phyloP scores from a whole-genome alignment of 2,329 filamentous ascomycete species.

The Fusarium siculi region DNA sequence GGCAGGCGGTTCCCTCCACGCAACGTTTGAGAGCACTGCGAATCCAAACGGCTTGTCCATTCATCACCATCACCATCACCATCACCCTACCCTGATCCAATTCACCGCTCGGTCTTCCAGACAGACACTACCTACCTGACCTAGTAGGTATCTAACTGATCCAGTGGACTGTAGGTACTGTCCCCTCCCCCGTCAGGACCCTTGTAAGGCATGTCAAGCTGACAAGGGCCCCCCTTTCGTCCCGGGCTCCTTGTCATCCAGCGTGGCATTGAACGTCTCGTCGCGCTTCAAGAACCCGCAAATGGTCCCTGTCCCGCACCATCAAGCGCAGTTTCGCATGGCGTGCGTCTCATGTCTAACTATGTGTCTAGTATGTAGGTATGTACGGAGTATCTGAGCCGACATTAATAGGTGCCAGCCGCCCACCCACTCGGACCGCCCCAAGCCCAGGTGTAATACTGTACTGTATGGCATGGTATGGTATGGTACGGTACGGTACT shows the following conservation, averaged over 20 bases:
- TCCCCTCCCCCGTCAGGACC: constrained; percentile 33
- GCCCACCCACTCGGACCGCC: constrained; percentile 38
- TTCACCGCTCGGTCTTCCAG: constrained; percentile 38
- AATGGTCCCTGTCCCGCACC: constrained; percentile 37
- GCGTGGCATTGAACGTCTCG: constrained; percentile 44
- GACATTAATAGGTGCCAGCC: constrained; percentile 45
- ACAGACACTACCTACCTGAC: neutral
- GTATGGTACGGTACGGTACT: neutral
- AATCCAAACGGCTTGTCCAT: constrained; percentile 8
- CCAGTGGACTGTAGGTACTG: neutral
- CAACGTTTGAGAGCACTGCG: neutral
- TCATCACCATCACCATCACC: neutral
- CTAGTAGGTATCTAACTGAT: neutral
- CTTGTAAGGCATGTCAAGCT: constrained; percentile 8
- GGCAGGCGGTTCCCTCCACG: constrained; percentile 23
- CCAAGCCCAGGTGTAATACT: constrained; percentile 23
- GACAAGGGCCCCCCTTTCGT: constrained; percentile 32
- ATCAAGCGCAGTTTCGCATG: constrained; percentile 39
- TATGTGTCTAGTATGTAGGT: neutral
- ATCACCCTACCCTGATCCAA: neutral
- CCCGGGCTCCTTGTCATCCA: constrained; percentile 40
- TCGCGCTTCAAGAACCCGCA: constrained; percentile 36
- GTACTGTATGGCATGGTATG: neutral
- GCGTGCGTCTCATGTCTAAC: constrained; percentile 39
- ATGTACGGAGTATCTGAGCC: constrained; percentile 14